Percentiles rank a stretch among this genome's conserved stretches.
Conservation (phyloP, 2,329 filamentous ascomycete genomes). For the Cladophialophora carrionii region DNA sequence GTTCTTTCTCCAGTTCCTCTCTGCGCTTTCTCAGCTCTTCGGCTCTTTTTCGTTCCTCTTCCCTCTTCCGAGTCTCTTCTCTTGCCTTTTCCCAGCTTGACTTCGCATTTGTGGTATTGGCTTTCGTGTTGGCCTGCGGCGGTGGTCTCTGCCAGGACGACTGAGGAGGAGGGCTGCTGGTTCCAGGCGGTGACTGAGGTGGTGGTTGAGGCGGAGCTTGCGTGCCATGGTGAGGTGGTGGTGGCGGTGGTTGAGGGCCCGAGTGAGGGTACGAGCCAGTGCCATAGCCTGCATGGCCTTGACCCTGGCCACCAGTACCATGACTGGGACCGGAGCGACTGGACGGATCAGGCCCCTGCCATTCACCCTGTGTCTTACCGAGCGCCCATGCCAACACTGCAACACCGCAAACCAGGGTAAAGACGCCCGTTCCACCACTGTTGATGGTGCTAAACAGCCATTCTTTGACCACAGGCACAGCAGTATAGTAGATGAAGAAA, state of each 20-base stretch:
- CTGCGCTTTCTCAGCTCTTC: conserved; percentile 37
- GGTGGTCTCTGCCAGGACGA: conserved; percentile 38
- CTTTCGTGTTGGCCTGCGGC: conserved; percentile 34
- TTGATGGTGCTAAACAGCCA: conserved; percentile 75
- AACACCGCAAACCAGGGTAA: conserved; percentile 71
- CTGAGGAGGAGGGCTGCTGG: conserved; percentile 34
- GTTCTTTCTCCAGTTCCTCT: conserved; percentile 37
- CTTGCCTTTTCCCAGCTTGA: conserved; percentile 40
- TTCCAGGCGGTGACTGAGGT: conserved; percentile 19
- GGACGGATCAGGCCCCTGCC: conserved; percentile 35
- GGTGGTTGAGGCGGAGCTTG: conserved; percentile 13
- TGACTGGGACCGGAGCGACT: conserved; percentile 10
- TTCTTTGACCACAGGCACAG: conserved; percentile 71
- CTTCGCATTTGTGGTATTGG: conserved; percentile 34
- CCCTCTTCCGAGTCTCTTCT: conserved; percentile 40
- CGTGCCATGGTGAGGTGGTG: background rate
- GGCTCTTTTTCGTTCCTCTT: conserved; percentile 38
- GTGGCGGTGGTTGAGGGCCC: conserved; percentile 1
- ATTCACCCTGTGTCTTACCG: conserved; percentile 65
- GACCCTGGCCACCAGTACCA: conserved; percentile 22
- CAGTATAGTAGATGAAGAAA: conserved; percentile 71
- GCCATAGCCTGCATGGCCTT: conserved; percentile 24
- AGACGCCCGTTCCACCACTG: conserved; percentile 72
- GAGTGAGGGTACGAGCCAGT: conserved; percentile 21
- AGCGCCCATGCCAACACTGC: conserved; percentile 78